Evolutionary conservation across 2,329 filamentous ascomycete species (phyloP).

Genomic region (Sarocladium strictum): DNA sequence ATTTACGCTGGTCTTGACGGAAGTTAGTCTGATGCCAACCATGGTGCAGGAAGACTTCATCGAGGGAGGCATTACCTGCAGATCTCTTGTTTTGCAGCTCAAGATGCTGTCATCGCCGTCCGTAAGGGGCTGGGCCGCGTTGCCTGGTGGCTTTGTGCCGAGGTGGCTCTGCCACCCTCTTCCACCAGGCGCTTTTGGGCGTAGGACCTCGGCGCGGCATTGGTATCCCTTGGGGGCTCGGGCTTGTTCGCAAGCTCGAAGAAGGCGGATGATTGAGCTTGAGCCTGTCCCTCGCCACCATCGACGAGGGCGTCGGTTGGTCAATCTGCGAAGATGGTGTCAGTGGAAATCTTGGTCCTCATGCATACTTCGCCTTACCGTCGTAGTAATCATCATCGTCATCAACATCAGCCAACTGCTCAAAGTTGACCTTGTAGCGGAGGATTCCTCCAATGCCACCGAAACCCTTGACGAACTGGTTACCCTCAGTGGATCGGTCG

Average conservation of each 20-base stretch:
- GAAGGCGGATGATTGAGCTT: constrained; percentile 43
- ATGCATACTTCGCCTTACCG: too few relatives aligned
- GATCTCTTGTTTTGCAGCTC: constrained; percentile 32
- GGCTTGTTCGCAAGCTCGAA: constrained; percentile 31
- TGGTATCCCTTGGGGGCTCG: constrained; percentile 29
- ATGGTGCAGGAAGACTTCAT: background rate
- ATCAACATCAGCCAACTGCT: constrained; percentile 91
- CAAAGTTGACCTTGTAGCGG: constrained; percentile 99
- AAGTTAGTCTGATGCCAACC: too few relatives aligned
- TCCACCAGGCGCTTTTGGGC: constrained; percentile 42
- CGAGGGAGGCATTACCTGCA: constrained; percentile 19
- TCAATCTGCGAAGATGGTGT: constrained; percentile 58
- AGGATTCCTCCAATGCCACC: constrained; percentile 96
- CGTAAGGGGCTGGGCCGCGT: constrained; percentile 62
- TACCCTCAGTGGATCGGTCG: constrained; percentile 94
- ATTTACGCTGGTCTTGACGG: background rate
- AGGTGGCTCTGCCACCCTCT: constrained; percentile 38
- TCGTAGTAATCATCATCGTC: constrained; percentile 93
- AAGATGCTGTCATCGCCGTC: constrained; percentile 59
- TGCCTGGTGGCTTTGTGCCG: constrained; percentile 42
- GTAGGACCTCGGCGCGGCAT: constrained; percentile 38
- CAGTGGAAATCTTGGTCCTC: too few relatives aligned
- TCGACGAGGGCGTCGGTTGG: constrained; percentile 79
- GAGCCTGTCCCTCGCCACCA: constrained; percentile 73
- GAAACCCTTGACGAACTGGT: constrained; percentile 99